Conservation (phyloP, 2,329 filamentous ascomycete genomes). For the Fusarium chlamydosporum region DNA sequence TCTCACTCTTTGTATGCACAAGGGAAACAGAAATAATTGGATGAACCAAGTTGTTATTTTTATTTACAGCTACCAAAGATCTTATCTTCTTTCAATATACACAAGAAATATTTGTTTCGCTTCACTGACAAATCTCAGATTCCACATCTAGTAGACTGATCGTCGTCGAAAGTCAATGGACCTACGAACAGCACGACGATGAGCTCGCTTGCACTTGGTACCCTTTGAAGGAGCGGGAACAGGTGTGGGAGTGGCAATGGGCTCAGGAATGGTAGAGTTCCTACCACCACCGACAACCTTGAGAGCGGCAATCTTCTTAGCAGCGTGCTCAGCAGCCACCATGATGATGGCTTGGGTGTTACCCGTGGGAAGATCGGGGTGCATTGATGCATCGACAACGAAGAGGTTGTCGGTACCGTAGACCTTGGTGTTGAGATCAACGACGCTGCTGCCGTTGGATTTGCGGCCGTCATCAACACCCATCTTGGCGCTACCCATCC, state of each 20-base stretch:
- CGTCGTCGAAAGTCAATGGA: conserved; percentile 33
- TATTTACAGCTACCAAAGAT: conserved; percentile 21
- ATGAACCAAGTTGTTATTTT: conserved; percentile 13
- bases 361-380: conserved; percentile 62
- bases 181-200: conserved; percentile 21
- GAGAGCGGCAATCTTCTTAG: conserved; percentile 45
- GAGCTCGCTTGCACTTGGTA: conserved; percentile 24
- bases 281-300: conserved; percentile 24
- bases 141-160: conserved; percentile 9
- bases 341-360: conserved; percentile 52
- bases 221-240: conserved; percentile 15
- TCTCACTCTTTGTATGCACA: neutral
- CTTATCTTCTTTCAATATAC: conserved; percentile 11
- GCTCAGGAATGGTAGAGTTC: conserved; percentile 35
- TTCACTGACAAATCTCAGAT: conserved; percentile 2
- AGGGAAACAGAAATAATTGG: too few species aligned
- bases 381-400: conserved; percentile 73
- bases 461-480: conserved; percentile 64
- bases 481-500: conserved; percentile 56
- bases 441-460: conserved; percentile 64
- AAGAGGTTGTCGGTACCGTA: conserved; percentile 73
- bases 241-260: conserved; percentile 21
- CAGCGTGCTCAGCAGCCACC: conserved; percentile 49
- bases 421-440: conserved; percentile 69
- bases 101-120: conserved; percentile 22